Base-by-base conservation (phyloP, 2,329 filamentous ascomycete genomes). In the Drechslerella coelobrocha region DNA sequence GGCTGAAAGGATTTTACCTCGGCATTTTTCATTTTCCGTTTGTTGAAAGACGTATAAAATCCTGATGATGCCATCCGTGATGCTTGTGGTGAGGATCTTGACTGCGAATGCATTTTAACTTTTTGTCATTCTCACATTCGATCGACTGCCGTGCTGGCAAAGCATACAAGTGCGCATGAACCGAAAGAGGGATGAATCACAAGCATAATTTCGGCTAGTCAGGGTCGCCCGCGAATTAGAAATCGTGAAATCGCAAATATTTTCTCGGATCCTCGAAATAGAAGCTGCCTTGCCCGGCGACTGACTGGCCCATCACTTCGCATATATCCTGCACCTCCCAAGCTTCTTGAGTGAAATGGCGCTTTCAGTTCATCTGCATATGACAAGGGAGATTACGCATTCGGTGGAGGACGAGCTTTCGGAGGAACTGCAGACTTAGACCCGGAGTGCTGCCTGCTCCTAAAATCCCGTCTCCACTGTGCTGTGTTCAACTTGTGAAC, bases 1-100 rank as follows among this genome's bases (percentile, higher is more conserved):
- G 57, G 21, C 2, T 26, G 14, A 8, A 21, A 6, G 41, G 6
- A 24, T 9, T 41, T 26, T 61, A 47, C 57, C 57, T 61, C 57
- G 57, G 57, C 17, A 61, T 61, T 9, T 61, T 34, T 51, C 4
- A 37, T 37, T 2, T 2, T 14, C 12, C 2, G 12, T 47, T 14
- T 31, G 17, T 34, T 31, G 29, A 48, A 23, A 2, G 6, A 31
- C 7, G 10, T 59, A 37, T 45, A 45, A 19, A 29, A 24, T 56
- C 10, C 23, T 45, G 12, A 23, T 19, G 10, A 19, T 19, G 19
- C 2, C 19, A 45, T n/a, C 41, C 3, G 17, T 19, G 41, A 45
- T 45, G 14, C 2, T 4, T 19, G 21, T 45, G 14, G 41, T 10
- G 41, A 21, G 9, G 14, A n/a, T 17, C 37, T 45, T 37, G 56